Conservation (phyloP, 352 stramenopile genomes). For the Globisporangium ultimum region DNA sequence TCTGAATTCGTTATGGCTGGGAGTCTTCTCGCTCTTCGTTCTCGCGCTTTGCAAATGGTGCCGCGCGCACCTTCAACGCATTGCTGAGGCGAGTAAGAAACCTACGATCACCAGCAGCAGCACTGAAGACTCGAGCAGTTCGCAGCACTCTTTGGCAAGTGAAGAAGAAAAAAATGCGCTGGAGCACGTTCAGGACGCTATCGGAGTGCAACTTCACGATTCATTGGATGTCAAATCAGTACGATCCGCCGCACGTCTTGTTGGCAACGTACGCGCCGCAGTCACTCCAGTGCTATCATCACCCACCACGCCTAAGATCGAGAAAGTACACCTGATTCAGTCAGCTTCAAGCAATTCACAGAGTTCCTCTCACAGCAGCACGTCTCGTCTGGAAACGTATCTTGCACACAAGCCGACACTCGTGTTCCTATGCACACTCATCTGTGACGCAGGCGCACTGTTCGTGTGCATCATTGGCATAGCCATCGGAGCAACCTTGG, state of each 20-base stretch:
- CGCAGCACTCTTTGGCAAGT: neutral
- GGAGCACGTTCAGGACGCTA: neutral
- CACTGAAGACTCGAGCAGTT: neutral
- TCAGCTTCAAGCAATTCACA: neutral
- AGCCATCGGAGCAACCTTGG: slow-evolving; percentile 47
- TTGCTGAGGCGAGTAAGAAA: neutral
- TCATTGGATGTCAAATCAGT: neutral
- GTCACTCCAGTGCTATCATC: neutral
- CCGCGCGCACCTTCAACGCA: slow-evolving; percentile 13
- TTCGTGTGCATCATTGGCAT: slow-evolving; percentile 82
- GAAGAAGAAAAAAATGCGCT: neutral
- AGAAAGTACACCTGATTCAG: slow-evolving; percentile 8
- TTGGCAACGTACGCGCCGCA: neutral
- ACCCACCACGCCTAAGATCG: neutral
- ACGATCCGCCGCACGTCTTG: neutral
- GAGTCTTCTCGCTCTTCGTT: slow-evolving; percentile 43
- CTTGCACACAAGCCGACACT: slow-evolving; percentile 19
- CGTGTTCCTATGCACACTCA: slow-evolving; percentile 36
- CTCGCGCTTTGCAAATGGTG: slow-evolving; percentile 36
- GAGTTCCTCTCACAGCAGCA: too few relatives aligned
- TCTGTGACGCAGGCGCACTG: slow-evolving; percentile 64
- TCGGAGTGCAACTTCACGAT: slow-evolving; percentile 11
- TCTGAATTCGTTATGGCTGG: slow-evolving; percentile 43
- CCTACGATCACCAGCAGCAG: neutral
- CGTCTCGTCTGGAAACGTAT: slow-evolving; percentile 1